Percentiles rank a stretch among this genome's conserved stretches.
phyloP scores from a whole-genome alignment of 2,329 filamentous ascomycete genomes.

The Alternaria consortialis region DNA sequence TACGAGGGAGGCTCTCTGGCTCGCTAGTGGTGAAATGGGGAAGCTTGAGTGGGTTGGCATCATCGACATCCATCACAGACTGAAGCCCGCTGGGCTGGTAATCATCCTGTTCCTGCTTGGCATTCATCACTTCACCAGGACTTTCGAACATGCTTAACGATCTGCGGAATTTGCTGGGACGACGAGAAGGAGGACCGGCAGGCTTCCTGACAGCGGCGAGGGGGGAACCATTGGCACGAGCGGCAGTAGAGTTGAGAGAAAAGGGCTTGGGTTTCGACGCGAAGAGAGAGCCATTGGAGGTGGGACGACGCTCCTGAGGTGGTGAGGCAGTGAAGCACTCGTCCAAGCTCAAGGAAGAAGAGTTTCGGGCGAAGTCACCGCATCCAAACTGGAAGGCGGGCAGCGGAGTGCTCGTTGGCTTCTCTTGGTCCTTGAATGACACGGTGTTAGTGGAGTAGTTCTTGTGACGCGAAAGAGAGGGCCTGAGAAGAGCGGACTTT shows the following conservation, averaged over 20 bases:
- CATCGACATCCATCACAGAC: slow-evolving; percentile 85
- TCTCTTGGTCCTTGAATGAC: slow-evolving; percentile 65
- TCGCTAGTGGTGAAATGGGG: slow-evolving; percentile 87
- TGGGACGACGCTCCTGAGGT: slow-evolving; percentile 71
- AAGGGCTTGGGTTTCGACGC: slow-evolving; percentile 73
- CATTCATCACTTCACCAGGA: slow-evolving; percentile 84
- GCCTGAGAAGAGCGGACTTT: slow-evolving; percentile 68
- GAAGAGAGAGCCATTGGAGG: slow-evolving; percentile 61
- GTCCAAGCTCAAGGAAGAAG: slow-evolving; percentile 73
- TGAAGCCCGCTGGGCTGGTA: slow-evolving; percentile 68
- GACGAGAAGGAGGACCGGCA: slow-evolving; percentile 71
- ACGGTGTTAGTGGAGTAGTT: slow-evolving; percentile 74
- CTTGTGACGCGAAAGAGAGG: slow-evolving; percentile 78
- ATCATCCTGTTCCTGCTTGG: slow-evolving; percentile 69
- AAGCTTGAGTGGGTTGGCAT: slow-evolving; percentile 74
- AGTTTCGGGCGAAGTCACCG: slow-evolving; percentile 58
- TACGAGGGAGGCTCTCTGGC: slow-evolving; percentile 86
- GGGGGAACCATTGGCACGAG: slow-evolving; percentile 77
- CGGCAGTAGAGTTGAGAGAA: slow-evolving; percentile 62
- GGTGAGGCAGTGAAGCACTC: slow-evolving; percentile 86
- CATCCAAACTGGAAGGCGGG: slow-evolving; percentile 77
- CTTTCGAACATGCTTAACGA: slow-evolving; percentile 98
- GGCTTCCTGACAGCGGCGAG: slow-evolving; percentile 72
- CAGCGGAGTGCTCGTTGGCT: slow-evolving; percentile 63
- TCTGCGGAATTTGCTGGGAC: slow-evolving; percentile 78